A percentile compares a stretch with the other conserved stretches of the same genome.
Conservation (phyloP, 2,329 filamentous ascomycete genomes). For the Pleurostoma richardsiae region DNA sequence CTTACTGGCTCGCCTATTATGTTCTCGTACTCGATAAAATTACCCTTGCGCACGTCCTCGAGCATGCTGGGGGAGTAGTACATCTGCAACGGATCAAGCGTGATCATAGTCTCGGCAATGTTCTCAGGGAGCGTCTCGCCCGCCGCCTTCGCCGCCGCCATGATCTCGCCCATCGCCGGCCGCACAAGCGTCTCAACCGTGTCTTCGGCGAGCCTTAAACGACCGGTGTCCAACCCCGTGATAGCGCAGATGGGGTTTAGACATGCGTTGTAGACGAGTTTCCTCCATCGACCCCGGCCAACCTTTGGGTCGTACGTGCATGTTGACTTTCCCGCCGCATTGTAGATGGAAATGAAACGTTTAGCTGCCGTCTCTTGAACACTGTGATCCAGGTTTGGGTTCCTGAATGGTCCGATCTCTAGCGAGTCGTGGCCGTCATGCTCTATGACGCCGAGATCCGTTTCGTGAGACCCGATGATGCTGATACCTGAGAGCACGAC, state of each 20-base stretch:
- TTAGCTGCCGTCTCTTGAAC: constrained; percentile 23
- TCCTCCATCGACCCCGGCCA: constrained; percentile 35
- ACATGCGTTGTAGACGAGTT: constrained; percentile 41
- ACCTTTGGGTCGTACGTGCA: constrained; percentile 34
- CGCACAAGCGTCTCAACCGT: constrained; percentile 38
- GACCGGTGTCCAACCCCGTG: constrained; percentile 41
- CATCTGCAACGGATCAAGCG: constrained; percentile 41
- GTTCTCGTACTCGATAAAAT: constrained; percentile 40
- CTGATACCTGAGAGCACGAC: constrained; percentile 46
- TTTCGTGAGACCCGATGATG: constrained; percentile 45
- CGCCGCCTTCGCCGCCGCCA: constrained; percentile 33
- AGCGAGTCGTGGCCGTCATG: constrained; percentile 46
- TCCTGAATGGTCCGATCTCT: constrained; percentile 42
- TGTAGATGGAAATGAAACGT: constrained; percentile 42
- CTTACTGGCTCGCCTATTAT: constrained; percentile 47
- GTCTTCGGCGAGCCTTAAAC: constrained; percentile 37
- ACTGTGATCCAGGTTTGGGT: constrained; percentile 19
- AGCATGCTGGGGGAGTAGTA: constrained; percentile 50
- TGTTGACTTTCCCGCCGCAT: constrained; percentile 33
- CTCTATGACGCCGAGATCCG: constrained; percentile 36
- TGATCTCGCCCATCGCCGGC: constrained; percentile 48
- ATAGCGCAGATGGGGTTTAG: constrained; percentile 47
- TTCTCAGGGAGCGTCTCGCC: constrained; percentile 33
- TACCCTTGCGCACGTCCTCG: constrained; percentile 41
- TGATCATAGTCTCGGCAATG: constrained; percentile 37